Evolutionary conservation across 2,329 filamentous ascomycete genomes (phyloP).

Genomic region (Penicillium freii): DNA sequence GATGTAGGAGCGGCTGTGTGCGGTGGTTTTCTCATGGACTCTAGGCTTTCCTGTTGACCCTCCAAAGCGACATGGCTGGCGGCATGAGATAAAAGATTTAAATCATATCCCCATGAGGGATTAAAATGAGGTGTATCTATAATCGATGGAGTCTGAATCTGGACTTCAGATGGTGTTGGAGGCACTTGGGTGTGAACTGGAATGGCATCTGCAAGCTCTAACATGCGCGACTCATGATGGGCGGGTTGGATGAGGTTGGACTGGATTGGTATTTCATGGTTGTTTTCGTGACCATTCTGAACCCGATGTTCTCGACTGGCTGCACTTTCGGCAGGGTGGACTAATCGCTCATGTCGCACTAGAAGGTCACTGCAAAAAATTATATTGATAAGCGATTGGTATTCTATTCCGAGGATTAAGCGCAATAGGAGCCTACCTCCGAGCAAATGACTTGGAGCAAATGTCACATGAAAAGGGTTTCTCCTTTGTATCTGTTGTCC

Average conservation of each 20-base stretch:
- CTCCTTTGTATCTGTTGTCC: slow-evolving; percentile 47
- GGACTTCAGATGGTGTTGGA: slow-evolving; percentile 37
- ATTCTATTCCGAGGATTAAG: slow-evolving; percentile 3
- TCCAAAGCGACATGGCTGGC: slow-evolving; percentile 51
- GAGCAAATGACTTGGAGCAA: slow-evolving; percentile 50
- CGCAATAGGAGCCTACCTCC: slow-evolving; percentile 35
- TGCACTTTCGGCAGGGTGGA: slow-evolving; percentile 46
- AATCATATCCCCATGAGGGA: slow-evolving; percentile 51
- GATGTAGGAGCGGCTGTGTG: slow-evolving; percentile 32
- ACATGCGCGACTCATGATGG: slow-evolving; percentile 45
- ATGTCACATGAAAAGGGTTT: slow-evolving; percentile 52
- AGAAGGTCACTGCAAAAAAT: slow-evolving; percentile 44
- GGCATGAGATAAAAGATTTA: slow-evolving; percentile 50
- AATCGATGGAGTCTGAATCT: slow-evolving; percentile 39
- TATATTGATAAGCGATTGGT: slow-evolving; percentile 25
- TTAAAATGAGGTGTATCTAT: slow-evolving; percentile 48
- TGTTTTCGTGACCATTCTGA: slow-evolving; percentile 26
- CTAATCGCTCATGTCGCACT: slow-evolving; percentile 51
- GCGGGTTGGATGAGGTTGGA: slow-evolving; percentile 39
- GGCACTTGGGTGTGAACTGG: slow-evolving; percentile 41
- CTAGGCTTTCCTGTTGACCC: slow-evolving; percentile 44
- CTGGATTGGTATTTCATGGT: slow-evolving; percentile 35
- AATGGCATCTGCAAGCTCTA: slow-evolving; percentile 47
- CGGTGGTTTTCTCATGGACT: slow-evolving; percentile 38
- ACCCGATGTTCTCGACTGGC: slow-evolving; percentile 40